A percentile compares a stretch with the other conserved stretches of the same genome.
phyloP scores from a whole-genome alignment of 345 rosid species.

The Acer saccharum region DNA sequence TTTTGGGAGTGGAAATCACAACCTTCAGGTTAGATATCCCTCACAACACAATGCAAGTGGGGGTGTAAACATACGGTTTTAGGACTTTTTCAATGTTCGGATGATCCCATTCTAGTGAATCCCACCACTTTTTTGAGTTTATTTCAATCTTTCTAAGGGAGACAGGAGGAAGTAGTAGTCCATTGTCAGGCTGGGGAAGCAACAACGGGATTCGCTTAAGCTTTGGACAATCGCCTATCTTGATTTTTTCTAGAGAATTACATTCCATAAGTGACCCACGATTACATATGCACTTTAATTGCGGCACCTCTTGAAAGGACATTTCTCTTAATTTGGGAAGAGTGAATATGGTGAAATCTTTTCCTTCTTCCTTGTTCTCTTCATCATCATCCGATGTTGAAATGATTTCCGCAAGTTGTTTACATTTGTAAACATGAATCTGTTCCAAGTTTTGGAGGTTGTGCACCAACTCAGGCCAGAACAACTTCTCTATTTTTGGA shows the following conservation, averaged over 20 bases:
- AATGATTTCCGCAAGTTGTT: too few species aligned
- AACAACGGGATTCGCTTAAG: constrained; percentile 16
- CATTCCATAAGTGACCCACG: not conserved
- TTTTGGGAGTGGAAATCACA: too few species aligned
- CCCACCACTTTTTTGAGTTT: constrained; percentile 15
- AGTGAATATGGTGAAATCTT: too few species aligned
- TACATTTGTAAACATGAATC: fast-evolving
- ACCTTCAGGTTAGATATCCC: too few species aligned
- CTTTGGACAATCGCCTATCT: not conserved
- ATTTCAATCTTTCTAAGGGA: not conserved
- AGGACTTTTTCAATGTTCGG: constrained; percentile 13
- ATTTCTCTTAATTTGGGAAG: too few species aligned
- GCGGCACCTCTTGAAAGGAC: not conserved
- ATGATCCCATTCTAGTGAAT: constrained; percentile 25
- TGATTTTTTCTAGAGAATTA: constrained; percentile 13
- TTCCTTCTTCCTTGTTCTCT: too few species aligned
- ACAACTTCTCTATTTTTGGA: too few species aligned
- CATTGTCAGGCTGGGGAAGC: constrained; percentile 19
- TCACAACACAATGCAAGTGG: too few species aligned
- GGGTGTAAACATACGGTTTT: not conserved
- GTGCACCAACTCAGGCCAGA: too few species aligned
- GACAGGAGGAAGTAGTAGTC: constrained; percentile 17
- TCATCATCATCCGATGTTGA: too few species aligned
- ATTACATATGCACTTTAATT: constrained; percentile 23
- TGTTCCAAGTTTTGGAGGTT: too few species aligned